Conservation (phyloP, 176 grass and related monocot species). For the Coix lacrymajobi region DNA sequence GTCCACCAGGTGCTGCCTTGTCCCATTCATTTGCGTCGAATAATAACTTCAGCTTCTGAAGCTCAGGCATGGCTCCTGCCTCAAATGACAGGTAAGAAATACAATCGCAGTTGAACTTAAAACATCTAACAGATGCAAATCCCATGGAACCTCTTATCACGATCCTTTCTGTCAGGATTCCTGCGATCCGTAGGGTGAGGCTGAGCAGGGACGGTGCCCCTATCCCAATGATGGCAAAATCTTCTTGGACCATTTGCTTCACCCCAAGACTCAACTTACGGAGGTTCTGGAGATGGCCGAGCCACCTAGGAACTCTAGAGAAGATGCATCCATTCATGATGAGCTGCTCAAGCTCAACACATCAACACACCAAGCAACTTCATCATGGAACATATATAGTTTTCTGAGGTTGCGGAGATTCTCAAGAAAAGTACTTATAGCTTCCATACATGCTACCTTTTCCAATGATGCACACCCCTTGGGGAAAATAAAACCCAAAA, state of each 20-base stretch:
- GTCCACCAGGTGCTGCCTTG: not conserved
- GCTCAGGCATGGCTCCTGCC: not conserved
- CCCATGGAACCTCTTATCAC: not conserved
- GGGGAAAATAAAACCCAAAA: not conserved
- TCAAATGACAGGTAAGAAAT: not conserved
- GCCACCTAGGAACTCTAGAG: not conserved
- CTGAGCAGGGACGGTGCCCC: not conserved
- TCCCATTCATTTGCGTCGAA: not conserved
- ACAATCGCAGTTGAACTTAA: not conserved
- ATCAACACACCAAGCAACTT: not conserved
- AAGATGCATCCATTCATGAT: not conserved
- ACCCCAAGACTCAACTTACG: rapidly evolving
- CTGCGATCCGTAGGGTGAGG: not conserved
- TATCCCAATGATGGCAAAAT: not conserved
- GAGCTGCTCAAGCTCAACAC: not conserved
- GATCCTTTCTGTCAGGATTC: not conserved
- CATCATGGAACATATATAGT: not conserved
- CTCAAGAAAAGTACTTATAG: not conserved
- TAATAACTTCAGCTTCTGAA: not conserved
- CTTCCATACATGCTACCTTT: not conserved
- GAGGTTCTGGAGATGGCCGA: not conserved
- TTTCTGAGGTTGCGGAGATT: not conserved
- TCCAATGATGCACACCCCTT: not conserved
- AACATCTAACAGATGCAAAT: not conserved
- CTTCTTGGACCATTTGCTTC: not conserved